Evolutionary conservation across 2,329 filamentous ascomycete genomes (phyloP), one percentile per base, ranked within the genome.

Genomic region (Amesomyces nigricolor): DNA sequence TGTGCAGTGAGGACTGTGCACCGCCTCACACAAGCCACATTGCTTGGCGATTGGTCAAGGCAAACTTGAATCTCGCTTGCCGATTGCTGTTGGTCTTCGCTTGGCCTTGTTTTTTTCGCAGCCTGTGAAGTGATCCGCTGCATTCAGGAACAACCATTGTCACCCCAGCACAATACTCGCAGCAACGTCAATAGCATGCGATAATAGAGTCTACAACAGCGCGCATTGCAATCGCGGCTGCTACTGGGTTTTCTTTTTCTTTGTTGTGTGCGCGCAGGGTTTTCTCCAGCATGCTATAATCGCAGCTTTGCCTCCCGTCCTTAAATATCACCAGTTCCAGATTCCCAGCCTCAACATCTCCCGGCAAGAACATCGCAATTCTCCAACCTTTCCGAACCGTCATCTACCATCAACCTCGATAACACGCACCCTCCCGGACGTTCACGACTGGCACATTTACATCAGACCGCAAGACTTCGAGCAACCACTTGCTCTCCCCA

Each of bases 231-330:
- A 45, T 53, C 22, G 26, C 19, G 32, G 32, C 8, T 35, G 32
- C 32, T 9, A 35, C 11, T 35, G 32, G 32, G 11, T 35, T 35
- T 22, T 10, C 38, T 39, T 38, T 47, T 46, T 38, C 56, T 58
- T 54, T 58, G 47, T 58, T 49, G 17, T 46, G 29, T 46, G 48
- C 32, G 6, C 30, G 38, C 19, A 39, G 13, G 26, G 30, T 42
- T 39, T 54, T 46, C 22, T 19, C 14, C 45, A 54, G 44, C 52
- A 54, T 58, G 56, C 51, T 22, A 40, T 44, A 17, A 9, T 43
- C 43, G 32, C 52, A 35, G 32, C 45, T 42, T 17, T 14, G 37
- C 22, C 17, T n/a, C 35, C 39, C 43, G 19, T 30, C 35, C 44
- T 47, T 54, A 37, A 51, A 45, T 11, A 14, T 35, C 32, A 32